Evolutionary conservation across 2,329 filamentous ascomycete genomes (phyloP), one percentile per base, ranked within the genome.

Genomic region (Penicillium sp.): DNA sequence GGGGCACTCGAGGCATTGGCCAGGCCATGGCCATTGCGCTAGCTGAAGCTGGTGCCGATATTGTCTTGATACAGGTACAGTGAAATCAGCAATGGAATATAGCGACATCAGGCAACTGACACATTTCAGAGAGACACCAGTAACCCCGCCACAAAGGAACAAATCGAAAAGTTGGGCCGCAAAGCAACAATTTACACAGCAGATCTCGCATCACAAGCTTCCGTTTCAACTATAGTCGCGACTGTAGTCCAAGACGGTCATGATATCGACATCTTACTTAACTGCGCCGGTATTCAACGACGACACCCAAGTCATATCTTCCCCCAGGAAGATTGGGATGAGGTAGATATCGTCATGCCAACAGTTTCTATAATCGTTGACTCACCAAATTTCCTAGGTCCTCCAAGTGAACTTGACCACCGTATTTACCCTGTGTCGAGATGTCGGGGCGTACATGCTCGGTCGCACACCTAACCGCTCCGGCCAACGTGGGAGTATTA

Each of bases 391-490:
- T 9, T 35, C 43, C 7, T 27, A 80, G 80, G 88, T 96, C 24
- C 80, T 96, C 44, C 90, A 95, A 79, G 90, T 93, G 50, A 96
- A 96, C 76, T 84, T 96, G 46, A 88, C 83, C 69, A 82, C 88
- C 41, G 89, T 93, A 53, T 96, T 96, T 77, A 85, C 86, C 0
- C 60, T 68, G 3, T 65, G 63, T 47, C 64, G 64, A 8, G 64
- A 66, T 22, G 49, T 68, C 14, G 64, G 64, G 24, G 59, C 59
- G 9, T 63, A 66, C 51, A 63, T 66, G 62, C 62, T 67, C 16
- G 60, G 57, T 5, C 64, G 64, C 2, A 47, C 50, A 13, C 57
- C 53, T 22, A 56, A 59, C 39, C 13, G 27, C 9, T 56, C 45
- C 8, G 53, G 57, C 1, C 62, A 63, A 35, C 51, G 60, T 16